A percentile compares a stretch with the other conserved stretches of the same genome.
Evolutionary conservation across 2,329 filamentous ascomycete species (phyloP).

Genomic region (Fusarium haematococcum): DNA sequence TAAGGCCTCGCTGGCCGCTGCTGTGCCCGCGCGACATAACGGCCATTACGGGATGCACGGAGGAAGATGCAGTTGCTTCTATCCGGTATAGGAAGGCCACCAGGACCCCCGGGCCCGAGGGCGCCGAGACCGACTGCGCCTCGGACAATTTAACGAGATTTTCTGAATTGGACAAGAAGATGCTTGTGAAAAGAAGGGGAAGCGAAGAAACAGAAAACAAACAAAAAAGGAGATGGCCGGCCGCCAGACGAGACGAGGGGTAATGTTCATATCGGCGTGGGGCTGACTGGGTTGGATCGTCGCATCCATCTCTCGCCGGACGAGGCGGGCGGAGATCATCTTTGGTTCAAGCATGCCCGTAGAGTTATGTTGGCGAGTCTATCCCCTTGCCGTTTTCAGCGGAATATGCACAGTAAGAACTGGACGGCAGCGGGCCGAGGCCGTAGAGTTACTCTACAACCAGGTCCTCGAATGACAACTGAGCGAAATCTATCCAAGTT

Average conservation of each 20-base stretch:
- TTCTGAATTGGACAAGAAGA: background rate
- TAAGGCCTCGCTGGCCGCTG: conserved; percentile 13
- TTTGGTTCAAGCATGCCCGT: conserved; percentile 20
- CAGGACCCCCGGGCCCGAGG: background rate
- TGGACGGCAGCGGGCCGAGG: background rate
- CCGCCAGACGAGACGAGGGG: background rate
- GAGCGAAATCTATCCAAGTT: conserved; percentile 2
- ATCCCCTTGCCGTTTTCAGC: background rate
- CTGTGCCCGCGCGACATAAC: background rate
- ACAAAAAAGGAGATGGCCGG: background rate
- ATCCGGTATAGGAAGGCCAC: conserved; percentile 33
- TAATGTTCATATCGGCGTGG: conserved; percentile 22
- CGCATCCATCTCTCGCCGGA: conserved; percentile 18
- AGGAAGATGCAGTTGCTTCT: conserved; percentile 11
- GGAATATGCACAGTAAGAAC: background rate
- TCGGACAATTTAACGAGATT: background rate
- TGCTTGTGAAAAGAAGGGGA: conserved; percentile 2
- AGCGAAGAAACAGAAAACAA: background rate
- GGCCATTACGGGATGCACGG: conserved; percentile 25
- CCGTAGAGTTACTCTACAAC: background rate
- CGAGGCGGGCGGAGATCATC: conserved; percentile 30
- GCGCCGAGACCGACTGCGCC: conserved; percentile 1
- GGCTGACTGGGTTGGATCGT: conserved; percentile 15
- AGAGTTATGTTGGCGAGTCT: conserved; percentile 1
- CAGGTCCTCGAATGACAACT: background rate